Evolutionary conservation across 2,329 filamentous ascomycete genomes (phyloP).

Genomic region (Corynespora cassiicola): DNA sequence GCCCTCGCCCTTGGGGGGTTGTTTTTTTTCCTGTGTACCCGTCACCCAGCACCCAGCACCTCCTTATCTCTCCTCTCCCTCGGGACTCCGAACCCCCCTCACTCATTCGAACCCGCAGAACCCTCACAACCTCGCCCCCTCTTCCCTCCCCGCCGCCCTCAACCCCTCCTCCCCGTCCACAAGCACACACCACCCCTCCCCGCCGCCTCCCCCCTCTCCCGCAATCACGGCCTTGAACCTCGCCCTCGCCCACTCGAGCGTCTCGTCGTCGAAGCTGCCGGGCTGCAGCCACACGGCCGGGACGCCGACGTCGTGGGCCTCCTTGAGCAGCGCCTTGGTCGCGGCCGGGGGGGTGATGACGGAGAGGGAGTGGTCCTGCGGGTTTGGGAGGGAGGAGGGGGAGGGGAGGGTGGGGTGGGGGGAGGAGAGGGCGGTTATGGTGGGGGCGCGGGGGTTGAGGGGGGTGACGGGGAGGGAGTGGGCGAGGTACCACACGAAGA

Average conservation of each 20-base stretch:
- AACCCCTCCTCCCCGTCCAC: constrained; percentile 49
- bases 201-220: constrained; percentile 38
- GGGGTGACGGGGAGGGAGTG: constrained; percentile 80
- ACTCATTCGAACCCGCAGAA: too few species aligned
- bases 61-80: too few species aligned
- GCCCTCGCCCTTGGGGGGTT: too few species aligned
- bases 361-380: constrained; percentile 78
- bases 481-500: constrained; percentile 86
- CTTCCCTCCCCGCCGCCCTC: constrained; percentile 41
- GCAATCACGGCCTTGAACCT: constrained; percentile 76
- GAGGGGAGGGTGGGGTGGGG: constrained; percentile 70
- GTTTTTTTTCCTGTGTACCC: too few species aligned
- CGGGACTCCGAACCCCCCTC: too few species aligned
- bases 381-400: constrained; percentile 88
- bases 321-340: constrained; percentile 75
- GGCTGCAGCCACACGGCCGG: constrained; percentile 74
- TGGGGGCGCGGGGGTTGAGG: constrained; percentile 75
- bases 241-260: constrained; percentile 71
- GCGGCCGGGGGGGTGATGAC: constrained; percentile 86
- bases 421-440: constrained; percentile 67
- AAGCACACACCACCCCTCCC: constrained; percentile 50
- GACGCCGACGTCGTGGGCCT: constrained; percentile 77
- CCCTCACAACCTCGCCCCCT: constrained; percentile 37
- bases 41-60: too few species aligned
- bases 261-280: constrained; percentile 81